phyloP scores from a whole-genome alignment of 352 stramenopile genomes.

The Plasmopara halstedii region DNA sequence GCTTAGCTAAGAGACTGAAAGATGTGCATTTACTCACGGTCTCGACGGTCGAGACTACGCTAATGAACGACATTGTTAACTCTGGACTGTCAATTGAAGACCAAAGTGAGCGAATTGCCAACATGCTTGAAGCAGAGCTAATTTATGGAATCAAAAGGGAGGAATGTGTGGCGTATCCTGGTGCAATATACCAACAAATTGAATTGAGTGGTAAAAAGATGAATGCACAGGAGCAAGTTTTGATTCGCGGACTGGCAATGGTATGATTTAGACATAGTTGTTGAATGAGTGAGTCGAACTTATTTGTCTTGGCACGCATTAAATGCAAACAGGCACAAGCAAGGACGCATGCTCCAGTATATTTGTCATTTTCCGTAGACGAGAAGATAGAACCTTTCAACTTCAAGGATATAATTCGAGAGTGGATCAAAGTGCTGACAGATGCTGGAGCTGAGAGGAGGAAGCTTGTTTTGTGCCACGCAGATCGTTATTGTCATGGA shows the following conservation, averaged over 20 bases:
- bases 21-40: conserved; percentile 41
- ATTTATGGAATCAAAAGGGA: conserved; percentile 44
- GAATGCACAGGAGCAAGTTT: conserved; percentile 18
- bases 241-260: conserved; percentile 30
- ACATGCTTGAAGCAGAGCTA: conserved; percentile 55
- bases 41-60: conserved; percentile 41
- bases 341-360: conserved; percentile 44
- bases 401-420: conserved; percentile 13
- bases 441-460: conserved; percentile 25
- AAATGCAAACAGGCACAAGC: conserved; percentile 35
- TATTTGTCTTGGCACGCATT: neutral
- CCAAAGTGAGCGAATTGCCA: conserved; percentile 42
- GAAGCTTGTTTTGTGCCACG: conserved; percentile 64
- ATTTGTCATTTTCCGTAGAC: conserved; percentile 55
- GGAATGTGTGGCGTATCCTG: conserved; percentile 19
- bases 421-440: conserved; percentile 34
- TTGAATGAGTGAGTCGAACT: neutral
- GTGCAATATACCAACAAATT: conserved; percentile 67
- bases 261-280: conserved; percentile 1
- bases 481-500: conserved; percentile 50
- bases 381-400: neutral
- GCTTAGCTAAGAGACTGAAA: conserved; percentile 29
- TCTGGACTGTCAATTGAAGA: conserved; percentile 16
- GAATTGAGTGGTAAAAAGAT: conserved; percentile 10
- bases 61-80: conserved; percentile 6